A percentile compares a stretch with the other conserved stretches of the same genome.
Conservation (phyloP, 129 eudicot genomes). For the Chrysanthemum seticuspe region DNA sequence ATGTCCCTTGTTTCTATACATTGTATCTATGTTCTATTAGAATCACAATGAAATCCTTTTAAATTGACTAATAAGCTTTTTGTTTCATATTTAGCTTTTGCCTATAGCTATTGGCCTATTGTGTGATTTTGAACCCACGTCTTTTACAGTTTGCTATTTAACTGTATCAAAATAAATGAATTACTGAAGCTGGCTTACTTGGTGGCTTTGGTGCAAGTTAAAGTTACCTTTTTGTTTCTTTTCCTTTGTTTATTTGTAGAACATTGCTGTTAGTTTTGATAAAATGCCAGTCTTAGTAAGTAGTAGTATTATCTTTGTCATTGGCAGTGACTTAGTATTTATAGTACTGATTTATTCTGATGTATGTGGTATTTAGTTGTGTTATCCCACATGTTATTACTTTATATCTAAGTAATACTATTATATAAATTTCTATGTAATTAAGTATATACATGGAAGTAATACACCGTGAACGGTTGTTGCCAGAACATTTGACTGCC, state of each 20-base stretch:
- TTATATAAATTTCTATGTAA: not conserved
- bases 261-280: not conserved
- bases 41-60: no score
- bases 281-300: conserved; percentile 3
- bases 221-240: not conserved
- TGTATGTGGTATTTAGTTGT: conserved; percentile 1
- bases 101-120: conserved; percentile 5
- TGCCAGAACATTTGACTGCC: not conserved
- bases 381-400: conserved; percentile 1
- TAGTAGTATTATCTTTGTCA: conserved; percentile 6
- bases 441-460: conserved; percentile 7
- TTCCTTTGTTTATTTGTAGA: no score
- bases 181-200: not conserved
- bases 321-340: not conserved
- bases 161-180: not conserved
- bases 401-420: not conserved
- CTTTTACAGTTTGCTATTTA: not conserved
- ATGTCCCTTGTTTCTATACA: no score
- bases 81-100: not conserved
- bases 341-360: conserved; percentile 2
- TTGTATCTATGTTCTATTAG: no score
- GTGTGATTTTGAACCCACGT: not conserved
- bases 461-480: not conserved
- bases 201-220: conserved; percentile 11
- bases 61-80: not conserved